Percentiles rank a stretch among this genome's conserved stretches.
These are phyloP conservation scores for Colletotrichum sp. DNA, from an alignment of 2,329 filamentous ascomycete species.

Conservation along the genomic window DNA sequence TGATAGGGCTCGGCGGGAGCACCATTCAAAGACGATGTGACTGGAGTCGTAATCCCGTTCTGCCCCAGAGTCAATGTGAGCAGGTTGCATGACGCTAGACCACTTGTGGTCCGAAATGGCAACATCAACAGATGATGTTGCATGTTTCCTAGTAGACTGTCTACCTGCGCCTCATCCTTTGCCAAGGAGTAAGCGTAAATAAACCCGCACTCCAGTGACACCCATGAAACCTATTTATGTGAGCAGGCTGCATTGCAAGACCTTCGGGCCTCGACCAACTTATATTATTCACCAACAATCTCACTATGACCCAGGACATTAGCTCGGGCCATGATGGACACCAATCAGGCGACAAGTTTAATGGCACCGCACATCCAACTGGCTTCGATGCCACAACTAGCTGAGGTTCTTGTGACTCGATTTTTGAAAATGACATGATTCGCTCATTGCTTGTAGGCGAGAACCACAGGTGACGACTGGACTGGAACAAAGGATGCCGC, in stretches of 20 bases:
- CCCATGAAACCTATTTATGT: neutral
- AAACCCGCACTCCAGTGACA: neutral
- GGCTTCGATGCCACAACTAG: conserved; percentile 32
- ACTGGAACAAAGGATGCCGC: conserved; percentile 47
- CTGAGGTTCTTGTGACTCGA: conserved; percentile 34
- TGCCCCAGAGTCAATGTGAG: conserved; percentile 28
- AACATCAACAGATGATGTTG: neutral
- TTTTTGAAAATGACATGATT: neutral
- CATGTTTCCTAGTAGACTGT: neutral
- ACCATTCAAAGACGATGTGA: neutral
- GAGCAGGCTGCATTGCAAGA: neutral
- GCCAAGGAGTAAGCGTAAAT: neutral
- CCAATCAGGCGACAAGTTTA: neutral
- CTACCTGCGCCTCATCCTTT: neutral
- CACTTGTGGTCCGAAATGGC: neutral
- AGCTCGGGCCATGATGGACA: conserved; percentile 27
- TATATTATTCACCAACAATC: neutral
- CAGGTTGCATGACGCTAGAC: conserved; percentile 39
- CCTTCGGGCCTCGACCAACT: neutral
- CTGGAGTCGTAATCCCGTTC: neutral
- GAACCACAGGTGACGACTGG: conserved; percentile 47
- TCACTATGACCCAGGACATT: neutral
- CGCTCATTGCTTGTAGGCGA: conserved; percentile 32
- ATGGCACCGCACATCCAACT: neutral
- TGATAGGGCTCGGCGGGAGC: neutral